phyloP scores from a whole-genome alignment of 768 basidiomycete species.

The Hirschioporus abietinus region DNA sequence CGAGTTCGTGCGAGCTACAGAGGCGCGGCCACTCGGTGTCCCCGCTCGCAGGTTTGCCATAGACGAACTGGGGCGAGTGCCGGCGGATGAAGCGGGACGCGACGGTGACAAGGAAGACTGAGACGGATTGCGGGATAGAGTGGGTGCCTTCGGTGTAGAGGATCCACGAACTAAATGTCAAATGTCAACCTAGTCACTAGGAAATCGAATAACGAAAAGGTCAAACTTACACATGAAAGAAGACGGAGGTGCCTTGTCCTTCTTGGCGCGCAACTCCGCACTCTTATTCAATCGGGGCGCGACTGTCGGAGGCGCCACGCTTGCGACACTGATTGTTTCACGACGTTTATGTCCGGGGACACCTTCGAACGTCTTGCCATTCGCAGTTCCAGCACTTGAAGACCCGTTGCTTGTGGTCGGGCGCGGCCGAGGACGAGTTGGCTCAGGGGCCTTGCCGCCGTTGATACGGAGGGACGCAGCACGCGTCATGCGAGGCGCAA shows the following conservation, averaged over 20 bases:
- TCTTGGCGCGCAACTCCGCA: constrained; percentile 34
- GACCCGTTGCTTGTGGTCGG: constrained; percentile 24
- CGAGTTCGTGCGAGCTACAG: constrained; percentile 13
- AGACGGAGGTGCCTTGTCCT: constrained; percentile 39
- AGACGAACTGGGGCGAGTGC: constrained; percentile 2
- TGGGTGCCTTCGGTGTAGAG: constrained; percentile 26
- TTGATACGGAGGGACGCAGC: constrained; percentile 57
- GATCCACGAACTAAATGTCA: constrained; percentile 40
- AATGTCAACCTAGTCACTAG: constrained; percentile 5
- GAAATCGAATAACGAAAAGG: not conserved
- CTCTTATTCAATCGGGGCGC: constrained; percentile 40
- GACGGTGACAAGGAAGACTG: constrained; percentile 10
- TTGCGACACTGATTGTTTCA: constrained; percentile 67
- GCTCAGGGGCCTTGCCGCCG: constrained; percentile 46
- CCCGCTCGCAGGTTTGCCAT: not conserved
- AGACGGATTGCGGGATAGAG: constrained; percentile 16
- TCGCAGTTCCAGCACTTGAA: constrained; percentile 19
- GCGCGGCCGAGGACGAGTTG: constrained; percentile 32
- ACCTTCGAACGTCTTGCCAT: constrained; percentile 60
- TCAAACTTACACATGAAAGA: constrained; percentile 67
- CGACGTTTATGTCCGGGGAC: constrained; percentile 82
- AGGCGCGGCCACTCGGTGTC: constrained; percentile 1
- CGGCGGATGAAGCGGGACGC: not conserved
- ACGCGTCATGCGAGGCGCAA: constrained; percentile 71
- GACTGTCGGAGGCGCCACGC: constrained; percentile 36